Percentiles rank a stretch among this genome's conserved stretches.
Evolutionary conservation across 139 green algal species (phyloP).

Genomic region (Pedinophyceae sp.): DNA sequence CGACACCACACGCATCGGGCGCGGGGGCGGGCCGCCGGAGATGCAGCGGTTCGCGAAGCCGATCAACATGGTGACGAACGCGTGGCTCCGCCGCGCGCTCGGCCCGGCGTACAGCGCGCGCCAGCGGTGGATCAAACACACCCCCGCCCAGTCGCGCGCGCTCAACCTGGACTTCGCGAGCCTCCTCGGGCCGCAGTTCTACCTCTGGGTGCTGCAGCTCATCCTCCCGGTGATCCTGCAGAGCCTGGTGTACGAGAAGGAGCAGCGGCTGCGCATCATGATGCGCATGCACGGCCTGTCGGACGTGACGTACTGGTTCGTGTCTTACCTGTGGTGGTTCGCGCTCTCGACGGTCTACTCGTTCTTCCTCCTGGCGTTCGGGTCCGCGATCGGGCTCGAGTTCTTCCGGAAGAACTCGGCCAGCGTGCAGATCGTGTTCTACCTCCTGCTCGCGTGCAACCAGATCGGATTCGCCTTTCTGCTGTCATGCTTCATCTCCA

Average conservation of each 20-base stretch:
- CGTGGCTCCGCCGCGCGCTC: background rate
- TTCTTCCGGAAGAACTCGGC: conserved; percentile 64
- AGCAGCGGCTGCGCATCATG: conserved; percentile 73
- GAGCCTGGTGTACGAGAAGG: conserved; percentile 56
- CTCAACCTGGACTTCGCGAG: conserved; percentile 55
- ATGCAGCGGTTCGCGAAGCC: background rate
- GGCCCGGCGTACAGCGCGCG: background rate
- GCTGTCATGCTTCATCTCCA: conserved; percentile 49
- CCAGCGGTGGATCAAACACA: conserved; percentile 24
- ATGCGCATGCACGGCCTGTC: conserved; percentile 92
- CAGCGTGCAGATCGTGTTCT: conserved; percentile 58
- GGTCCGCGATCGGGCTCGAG: conserved; percentile 44
- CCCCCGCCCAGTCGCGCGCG: conserved; percentile 28
- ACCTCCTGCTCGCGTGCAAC: conserved; percentile 68
- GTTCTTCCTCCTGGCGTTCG: conserved; percentile 16
- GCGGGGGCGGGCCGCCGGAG: too few species aligned
- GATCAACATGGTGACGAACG: background rate
- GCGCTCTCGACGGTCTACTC: background rate
- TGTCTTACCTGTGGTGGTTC: background rate
- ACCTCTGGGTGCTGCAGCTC: conserved; percentile 60
- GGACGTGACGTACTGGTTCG: conserved; percentile 30
- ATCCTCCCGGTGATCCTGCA: conserved; percentile 21
- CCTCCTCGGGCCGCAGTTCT: conserved; percentile 70
- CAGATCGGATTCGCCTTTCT: conserved; percentile 73
- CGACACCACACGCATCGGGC: too few species aligned